These are phyloP conservation scores for Hanseniaspora thailandica DNA, from an alignment of 805 yeast genomes.

Conservation along the genomic window DNA sequence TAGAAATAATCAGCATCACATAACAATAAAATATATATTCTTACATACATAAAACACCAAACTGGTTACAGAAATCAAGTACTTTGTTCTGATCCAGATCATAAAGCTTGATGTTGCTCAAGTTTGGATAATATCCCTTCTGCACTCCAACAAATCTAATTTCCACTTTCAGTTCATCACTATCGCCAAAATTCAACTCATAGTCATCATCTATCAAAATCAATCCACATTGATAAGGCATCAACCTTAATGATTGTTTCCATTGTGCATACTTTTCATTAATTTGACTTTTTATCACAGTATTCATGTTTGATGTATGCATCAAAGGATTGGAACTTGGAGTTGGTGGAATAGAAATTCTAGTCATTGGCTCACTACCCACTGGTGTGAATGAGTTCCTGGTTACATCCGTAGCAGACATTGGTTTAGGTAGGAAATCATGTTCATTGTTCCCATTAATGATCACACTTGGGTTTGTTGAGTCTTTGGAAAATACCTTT, in stretches of 20 bases:
- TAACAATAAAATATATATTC: too few species aligned
- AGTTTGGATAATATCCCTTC: conserved; percentile 25
- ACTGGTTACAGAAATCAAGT: conserved; percentile 25
- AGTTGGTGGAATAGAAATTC: conserved; percentile 9
- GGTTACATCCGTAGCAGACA: background rate
- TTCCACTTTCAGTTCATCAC: conserved; percentile 23
- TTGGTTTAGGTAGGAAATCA: background rate
- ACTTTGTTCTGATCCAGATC: conserved; percentile 25
- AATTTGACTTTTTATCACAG: conserved; percentile 1
- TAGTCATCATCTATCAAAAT: conserved; percentile 27
- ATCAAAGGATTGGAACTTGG: background rate
- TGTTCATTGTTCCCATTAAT: background rate
- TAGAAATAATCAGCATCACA: too few species aligned
- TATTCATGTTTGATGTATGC: background rate
- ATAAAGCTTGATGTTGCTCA: conserved; percentile 26
- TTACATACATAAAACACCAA: conserved; percentile 21
- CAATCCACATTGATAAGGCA: conserved; percentile 23
- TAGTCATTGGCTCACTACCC: conserved; percentile 10
- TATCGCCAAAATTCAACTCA: conserved; percentile 20
- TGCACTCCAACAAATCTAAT: conserved; percentile 25
- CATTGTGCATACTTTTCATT: conserved; percentile 21
- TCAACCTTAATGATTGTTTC: conserved; percentile 20
- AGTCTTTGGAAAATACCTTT: background rate
- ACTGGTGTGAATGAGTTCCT: background rate
- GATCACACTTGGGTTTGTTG: background rate